Evolutionary conservation across 2,329 filamentous ascomycete species (phyloP).

Genomic region (Leptographium lundbergii): DNA sequence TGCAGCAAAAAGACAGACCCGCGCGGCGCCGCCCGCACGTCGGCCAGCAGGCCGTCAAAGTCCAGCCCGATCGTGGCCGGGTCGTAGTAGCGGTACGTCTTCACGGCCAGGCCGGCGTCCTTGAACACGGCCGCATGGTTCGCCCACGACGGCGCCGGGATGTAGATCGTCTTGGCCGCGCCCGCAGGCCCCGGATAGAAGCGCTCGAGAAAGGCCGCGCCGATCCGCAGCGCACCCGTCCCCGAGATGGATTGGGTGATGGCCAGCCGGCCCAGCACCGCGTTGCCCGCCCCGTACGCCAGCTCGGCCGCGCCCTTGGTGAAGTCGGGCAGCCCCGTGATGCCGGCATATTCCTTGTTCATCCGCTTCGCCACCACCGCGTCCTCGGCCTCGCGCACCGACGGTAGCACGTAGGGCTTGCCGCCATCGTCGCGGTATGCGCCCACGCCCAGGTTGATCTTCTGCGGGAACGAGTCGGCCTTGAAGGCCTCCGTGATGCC

Average conservation of each 20-base stretch:
- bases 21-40: conserved; percentile 79
- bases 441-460: conserved; percentile 97
- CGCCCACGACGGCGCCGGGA: conserved; percentile 92
- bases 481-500: conserved; percentile 98
- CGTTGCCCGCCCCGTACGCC: conserved; percentile 70
- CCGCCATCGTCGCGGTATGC: conserved; percentile 97
- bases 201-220: conserved; percentile 81
- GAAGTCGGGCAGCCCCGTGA: conserved; percentile 91
- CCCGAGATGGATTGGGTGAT: conserved; percentile 98
- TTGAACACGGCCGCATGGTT: conserved; percentile 97
- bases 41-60: conserved; percentile 83
- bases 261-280: conserved; percentile 66
- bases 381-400: conserved; percentile 78
- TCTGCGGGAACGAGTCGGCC: conserved; percentile 82
- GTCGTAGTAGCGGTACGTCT: conserved; percentile 98
- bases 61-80: conserved; percentile 97
- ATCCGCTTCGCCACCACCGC: conserved; percentile 64
- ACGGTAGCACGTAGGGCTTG: conserved; percentile 95
- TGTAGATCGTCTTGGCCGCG: conserved; percentile 73
- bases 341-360: conserved; percentile 97
- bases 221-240: conserved; percentile 89
- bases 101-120: conserved; percentile 80
- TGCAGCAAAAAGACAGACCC: conserved; percentile 88
- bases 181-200: conserved; percentile 66
- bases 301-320: conserved; percentile 83